Base-by-base conservation (phyloP, 805 yeast genomes). In the Wickerhamiella domercqiae region DNA sequence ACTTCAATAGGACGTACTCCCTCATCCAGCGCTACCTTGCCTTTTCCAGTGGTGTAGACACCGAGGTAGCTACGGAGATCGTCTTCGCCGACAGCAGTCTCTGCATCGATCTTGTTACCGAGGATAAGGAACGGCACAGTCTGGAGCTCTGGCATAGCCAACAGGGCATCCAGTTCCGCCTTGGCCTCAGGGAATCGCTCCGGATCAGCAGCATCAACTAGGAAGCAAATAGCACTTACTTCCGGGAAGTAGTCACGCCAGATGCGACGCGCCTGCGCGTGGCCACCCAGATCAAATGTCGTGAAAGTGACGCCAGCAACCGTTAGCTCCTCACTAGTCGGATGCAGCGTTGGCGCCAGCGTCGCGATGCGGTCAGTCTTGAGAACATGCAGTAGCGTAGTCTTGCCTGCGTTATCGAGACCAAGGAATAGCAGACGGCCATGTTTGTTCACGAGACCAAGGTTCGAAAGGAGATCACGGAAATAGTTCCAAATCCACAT, bases 241-340 rank as follows among this genome's bases (percentile, higher is more conserved):
- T 90, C 99, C 42, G 99, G 99, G 78, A 90, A 90, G 62, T 90
- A 90, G 60, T 90, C 97, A 59, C 86, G 86, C 99, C 99, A 90
- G 56, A 90, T 75, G 64, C 98, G 83, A 66, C 99, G 86, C 35
- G 99, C 97, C 64, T 87, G 96, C 60, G 73, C 78, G 67, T 90
- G 99, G 32, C 99, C 99, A 62, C 99, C 99, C 51, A 90, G 70
- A 61, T 90, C 99, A 53, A 90, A 90, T 21, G 99, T 90, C 43
- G 99, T 90, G 70, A 90, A 90, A 60, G 87, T 78, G 45, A 87
- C 93, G 50, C 80, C 78, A 50, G 97, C 98, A 52, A 90, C 90
- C 44, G 96, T 86, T 53, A 90, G 71, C 60, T 90, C 99, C 63
- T 90, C 99, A 19, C 95, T 83, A 15, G 99, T 63, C 15, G 99